Conservation (phyloP, 257 asterid species). For the Solanum phureja region DNA sequence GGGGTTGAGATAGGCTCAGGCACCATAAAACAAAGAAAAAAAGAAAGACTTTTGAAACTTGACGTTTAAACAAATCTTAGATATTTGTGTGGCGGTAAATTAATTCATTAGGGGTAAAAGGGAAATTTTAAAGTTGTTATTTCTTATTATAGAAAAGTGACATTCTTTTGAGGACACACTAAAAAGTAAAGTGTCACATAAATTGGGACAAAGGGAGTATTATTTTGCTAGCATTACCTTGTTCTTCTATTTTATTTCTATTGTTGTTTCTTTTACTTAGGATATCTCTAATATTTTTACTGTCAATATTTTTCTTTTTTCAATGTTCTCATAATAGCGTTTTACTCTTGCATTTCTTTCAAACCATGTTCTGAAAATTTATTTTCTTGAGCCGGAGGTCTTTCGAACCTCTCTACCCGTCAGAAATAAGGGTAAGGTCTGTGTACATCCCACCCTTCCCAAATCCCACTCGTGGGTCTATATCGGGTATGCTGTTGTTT, state of each 20-base stretch:
- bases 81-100: neutral
- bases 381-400: neutral
- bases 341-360: neutral
- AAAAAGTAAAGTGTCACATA: neutral
- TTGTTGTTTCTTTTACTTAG: neutral
- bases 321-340: neutral
- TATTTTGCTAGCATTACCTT: neutral
- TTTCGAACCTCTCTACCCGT: neutral
- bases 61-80: neutral
- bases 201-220: neutral
- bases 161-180: too few species aligned
- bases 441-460: neutral
- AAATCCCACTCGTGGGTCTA: neutral
- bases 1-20: too few species aligned
- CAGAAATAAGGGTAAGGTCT: neutral
- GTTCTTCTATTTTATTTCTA: neutral
- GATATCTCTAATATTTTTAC: neutral
- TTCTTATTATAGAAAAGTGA: neutral
- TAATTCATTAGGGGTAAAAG: neutral
- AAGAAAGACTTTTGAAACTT: neutral
- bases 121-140: neutral
- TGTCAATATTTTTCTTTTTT: neutral
- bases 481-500: neutral
- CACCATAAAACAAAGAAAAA: neutral
- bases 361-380: neutral